Percentiles rank a stretch among this genome's conserved stretches.
phyloP scores from a whole-genome alignment of 495 filamentous ascomycete species.

The Penicillium flavigenum region DNA sequence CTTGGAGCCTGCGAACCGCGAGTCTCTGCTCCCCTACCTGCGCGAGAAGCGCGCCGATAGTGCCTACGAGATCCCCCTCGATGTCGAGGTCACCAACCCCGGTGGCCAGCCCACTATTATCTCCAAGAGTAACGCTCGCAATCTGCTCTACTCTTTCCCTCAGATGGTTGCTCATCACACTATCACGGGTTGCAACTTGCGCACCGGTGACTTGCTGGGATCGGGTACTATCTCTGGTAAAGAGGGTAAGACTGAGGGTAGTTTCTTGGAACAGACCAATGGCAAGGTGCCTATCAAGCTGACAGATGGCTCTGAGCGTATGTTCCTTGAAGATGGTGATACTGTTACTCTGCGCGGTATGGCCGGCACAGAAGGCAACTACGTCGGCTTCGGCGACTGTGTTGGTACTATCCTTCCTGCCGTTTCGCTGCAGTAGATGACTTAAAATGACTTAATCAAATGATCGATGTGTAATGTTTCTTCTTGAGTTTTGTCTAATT shows the following conservation, averaged over 20 bases:
- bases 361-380: conserved; percentile 58
- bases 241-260: conserved; percentile 60
- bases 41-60: conserved; percentile 61
- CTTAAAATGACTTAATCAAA: not conserved
- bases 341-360: conserved; percentile 67
- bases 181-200: conserved; percentile 79
- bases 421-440: conserved; percentile 24
- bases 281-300: conserved; percentile 66
- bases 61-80: conserved; percentile 72
- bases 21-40: conserved; percentile 66
- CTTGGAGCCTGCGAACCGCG: conserved; percentile 59
- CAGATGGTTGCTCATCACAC: conserved; percentile 96
- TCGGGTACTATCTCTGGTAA: conserved; percentile 88
- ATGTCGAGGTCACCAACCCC: conserved; percentile 69
- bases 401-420: conserved; percentile 56
- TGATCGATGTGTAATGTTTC: conserved; percentile 7
- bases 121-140: conserved; percentile 58
- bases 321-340: conserved; percentile 85
- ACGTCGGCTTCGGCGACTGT: conserved; percentile 76
- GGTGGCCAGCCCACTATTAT: conserved; percentile 66
- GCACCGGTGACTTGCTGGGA: conserved; percentile 79
- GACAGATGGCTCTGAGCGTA: conserved; percentile 66
- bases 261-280: conserved; percentile 77
- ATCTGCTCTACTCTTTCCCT: conserved; percentile 87
- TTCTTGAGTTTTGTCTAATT: conserved; percentile 1